Base-by-base conservation (phyloP, 1,284 basidiomycete species). In the Tilletia setariae region DNA sequence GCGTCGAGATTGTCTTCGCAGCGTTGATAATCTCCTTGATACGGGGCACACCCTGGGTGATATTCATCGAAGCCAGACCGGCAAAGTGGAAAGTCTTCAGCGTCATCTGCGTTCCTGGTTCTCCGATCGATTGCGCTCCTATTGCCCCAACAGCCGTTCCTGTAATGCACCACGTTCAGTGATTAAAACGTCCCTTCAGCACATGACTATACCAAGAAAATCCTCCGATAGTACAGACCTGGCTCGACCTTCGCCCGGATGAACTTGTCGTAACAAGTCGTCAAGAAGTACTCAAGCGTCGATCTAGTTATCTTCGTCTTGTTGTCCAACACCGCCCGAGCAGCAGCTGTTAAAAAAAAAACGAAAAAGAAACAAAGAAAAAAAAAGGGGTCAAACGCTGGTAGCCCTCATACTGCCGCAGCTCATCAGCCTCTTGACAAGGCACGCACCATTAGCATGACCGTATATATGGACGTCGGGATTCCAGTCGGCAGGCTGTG, bases 11-110 rank as follows among this genome's bases (percentile, higher is more conserved):
- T 59, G 87, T 84, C 84, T 98, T 98, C 49, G 95, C 93, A 2
- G 94, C 96, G 77, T 98, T 99, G 86, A 99, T 98, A 78, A 98
- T 98, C 84, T 99, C 96, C 84, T 98, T 98, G 85, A 99, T 98
- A 83, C 96, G 94, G 25, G 96, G 96, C 13, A 98, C 96, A 86
- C 96, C 96, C 49, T 98, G 89, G 0, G 96, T 99, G 76, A 99
- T 93, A 85, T 98, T 98, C 96, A 98, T 99, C 43, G 94, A 96
- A 13, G 96, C 96, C 73, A 99, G 94, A 86, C 96, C 96, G 79
- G 96, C 96, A 85, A 98, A 98, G 86, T 99, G 96, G 89, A 99
- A 99, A 70, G 96, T 98, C 85, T 98, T 99, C 74, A 98, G 84
- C 7, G 96, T 98, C 96, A 99, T 98, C 82, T 99, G 96, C 1